phyloP scores from a whole-genome alignment of 208 protist genomes.

The Giardia duodenalis region DNA sequence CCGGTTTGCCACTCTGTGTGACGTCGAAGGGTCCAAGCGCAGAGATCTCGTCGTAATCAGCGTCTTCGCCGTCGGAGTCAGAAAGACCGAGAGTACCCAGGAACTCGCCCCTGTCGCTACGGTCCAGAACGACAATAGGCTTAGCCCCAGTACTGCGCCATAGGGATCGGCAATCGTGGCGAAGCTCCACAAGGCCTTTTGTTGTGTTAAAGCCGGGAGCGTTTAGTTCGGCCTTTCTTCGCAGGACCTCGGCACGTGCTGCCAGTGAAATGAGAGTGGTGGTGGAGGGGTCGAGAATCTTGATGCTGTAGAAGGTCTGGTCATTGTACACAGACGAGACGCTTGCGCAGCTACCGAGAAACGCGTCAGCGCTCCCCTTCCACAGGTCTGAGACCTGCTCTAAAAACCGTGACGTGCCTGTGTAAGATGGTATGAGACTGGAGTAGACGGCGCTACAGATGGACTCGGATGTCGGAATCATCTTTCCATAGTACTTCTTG shows the following conservation, averaged over 20 bases:
- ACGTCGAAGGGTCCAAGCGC: background rate
- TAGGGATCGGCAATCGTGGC: background rate
- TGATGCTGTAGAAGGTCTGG: background rate
- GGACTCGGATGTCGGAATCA: constrained; percentile 11
- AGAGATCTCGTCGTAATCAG: background rate
- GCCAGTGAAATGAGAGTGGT: background rate
- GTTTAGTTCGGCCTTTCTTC: background rate
- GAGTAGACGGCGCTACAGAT: background rate
- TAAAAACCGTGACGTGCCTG: background rate
- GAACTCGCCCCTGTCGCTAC: background rate
- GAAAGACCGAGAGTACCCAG: background rate
- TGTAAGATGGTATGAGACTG: background rate
- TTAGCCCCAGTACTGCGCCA: background rate
- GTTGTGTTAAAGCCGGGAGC: background rate
- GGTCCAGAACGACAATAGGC: background rate
- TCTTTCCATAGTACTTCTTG: background rate
- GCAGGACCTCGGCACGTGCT: background rate
- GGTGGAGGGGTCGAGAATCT: background rate
- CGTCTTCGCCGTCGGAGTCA: background rate
- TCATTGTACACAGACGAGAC: background rate
- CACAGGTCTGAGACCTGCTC: background rate
- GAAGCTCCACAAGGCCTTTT: background rate
- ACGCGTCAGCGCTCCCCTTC: constrained; percentile 1
- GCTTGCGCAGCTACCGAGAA: background rate
- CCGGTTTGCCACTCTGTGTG: background rate